Base-by-base conservation (phyloP, 805 yeast genomes). In the Danielia reshetovae region DNA sequence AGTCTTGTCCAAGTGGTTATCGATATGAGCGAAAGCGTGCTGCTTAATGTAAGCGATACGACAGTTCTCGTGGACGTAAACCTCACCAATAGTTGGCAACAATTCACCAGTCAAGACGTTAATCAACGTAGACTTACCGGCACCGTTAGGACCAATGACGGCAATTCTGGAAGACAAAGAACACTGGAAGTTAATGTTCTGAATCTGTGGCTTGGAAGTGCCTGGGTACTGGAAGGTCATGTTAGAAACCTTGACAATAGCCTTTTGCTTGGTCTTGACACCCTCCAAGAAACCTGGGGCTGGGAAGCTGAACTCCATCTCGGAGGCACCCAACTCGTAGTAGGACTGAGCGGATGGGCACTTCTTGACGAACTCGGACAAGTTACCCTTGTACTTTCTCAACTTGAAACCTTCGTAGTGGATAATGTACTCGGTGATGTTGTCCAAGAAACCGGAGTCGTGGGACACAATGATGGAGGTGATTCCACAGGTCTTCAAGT, bases 221-320 rank as follows among this genome's bases (percentile, higher is more conserved):
- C 98, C 98, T 70, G 95, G 96, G 77, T 93, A 93, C 81, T 90
- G 97, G 97, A 93, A 93, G 57, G 94, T 65, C 96, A 93, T 89
- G 79, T 85, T 79, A 48, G 86, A 74, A 52, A 93, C 97, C 81
- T 93, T 93, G 63, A 93, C 97, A 72, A 93, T 93, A 65, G 98
- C 98, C 79, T 90, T 90, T 77, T 90, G 97, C 79, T 93, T 93
- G 65, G 98, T 93, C 88, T 93, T 93, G 62, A 93, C 98, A 86
- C 98, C 98, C 80, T 93, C 97, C 64, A 93, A 81, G 95, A 83
- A 90, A 85, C 98, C 98, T 72, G 98, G 98, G 75, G 85, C 97
- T 68, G 98, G 98, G 97, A 93, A 93, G 55, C 62, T 69, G 83
- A 93, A 93, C 74, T 89, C 95, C 59, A 89, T 72, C 65, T 87